phyloP scores from a whole-genome alignment of 2,329 filamentous ascomycete species.

The Trichoderma koningii region DNA sequence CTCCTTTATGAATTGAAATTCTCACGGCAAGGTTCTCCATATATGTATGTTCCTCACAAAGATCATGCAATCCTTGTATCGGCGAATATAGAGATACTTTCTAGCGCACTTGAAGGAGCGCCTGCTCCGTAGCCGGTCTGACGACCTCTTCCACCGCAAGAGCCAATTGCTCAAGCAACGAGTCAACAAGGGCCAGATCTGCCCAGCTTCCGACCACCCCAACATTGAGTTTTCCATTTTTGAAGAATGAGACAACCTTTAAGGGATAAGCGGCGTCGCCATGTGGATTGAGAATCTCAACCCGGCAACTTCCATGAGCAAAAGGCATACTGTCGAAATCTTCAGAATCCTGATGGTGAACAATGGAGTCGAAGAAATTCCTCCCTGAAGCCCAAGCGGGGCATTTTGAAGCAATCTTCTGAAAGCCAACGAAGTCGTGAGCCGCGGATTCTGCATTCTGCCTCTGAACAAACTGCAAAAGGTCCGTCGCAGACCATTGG shows the following conservation, averaged over 20 bases:
- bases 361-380: constrained; percentile 35
- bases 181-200: neutral
- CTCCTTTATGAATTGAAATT: no score
- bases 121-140: no score
- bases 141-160: neutral
- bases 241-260: neutral
- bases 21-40: no score
- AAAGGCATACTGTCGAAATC: constrained; percentile 37
- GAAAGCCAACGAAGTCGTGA: constrained; percentile 34
- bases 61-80: no score
- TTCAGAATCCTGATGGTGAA: constrained; percentile 37
- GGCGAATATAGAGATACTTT: no score
- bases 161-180: neutral
- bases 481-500: constrained; percentile 31
- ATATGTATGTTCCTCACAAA: no score
- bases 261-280: constrained; percentile 7
- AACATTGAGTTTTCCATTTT: neutral
- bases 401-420: constrained; percentile 31
- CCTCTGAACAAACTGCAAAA: constrained; percentile 32
- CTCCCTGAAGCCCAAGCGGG: constrained; percentile 30
- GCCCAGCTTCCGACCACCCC: neutral
- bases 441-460: constrained; percentile 34
- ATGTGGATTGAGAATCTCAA: constrained; percentile 9
- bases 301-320: constrained; percentile 27
- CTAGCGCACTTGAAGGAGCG: no score